Percentiles rank a stretch among this genome's conserved stretches.
These are phyloP conservation scores for Neopestalotiopsis sp. DNA, from an alignment of 2,329 filamentous ascomycete species.

Conservation along the genomic window DNA sequence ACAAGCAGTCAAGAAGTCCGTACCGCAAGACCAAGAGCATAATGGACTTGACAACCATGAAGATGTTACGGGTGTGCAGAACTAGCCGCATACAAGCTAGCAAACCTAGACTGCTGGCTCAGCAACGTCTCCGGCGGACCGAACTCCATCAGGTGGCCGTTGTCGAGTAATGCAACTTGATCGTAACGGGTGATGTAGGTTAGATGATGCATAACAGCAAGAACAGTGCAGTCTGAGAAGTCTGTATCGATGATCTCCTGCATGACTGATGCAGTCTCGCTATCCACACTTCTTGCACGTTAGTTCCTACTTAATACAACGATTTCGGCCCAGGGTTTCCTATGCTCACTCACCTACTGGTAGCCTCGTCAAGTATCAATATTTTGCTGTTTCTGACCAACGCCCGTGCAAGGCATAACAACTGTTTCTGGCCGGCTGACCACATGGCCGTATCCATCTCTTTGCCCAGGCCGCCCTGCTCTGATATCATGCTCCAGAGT, in stretches of 20 bases:
- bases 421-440: slow-evolving; percentile 24
- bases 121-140: slow-evolving; percentile 24
- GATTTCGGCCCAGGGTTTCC: too few species aligned
- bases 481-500: slow-evolving; percentile 3
- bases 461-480: slow-evolving; percentile 14
- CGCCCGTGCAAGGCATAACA: slow-evolving; percentile 25
- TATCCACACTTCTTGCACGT: slow-evolving; percentile 1
- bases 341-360: slow-evolving; percentile 11
- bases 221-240: slow-evolving; percentile 28
- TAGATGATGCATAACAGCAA: slow-evolving; percentile 30
- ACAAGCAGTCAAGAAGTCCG: too few species aligned
- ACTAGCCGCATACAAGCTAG: too few species aligned
- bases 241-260: slow-evolving; percentile 27
- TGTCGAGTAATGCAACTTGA: slow-evolving; percentile 26
- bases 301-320: neutral
- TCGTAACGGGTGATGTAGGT: slow-evolving; percentile 26
- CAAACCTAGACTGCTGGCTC: too few species aligned
- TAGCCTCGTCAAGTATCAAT: slow-evolving; percentile 29
- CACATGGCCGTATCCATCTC: slow-evolving; percentile 16
- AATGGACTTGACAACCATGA: too few species aligned
- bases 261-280: neutral
- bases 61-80: too few species aligned
- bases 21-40: too few species aligned
- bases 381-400: slow-evolving; percentile 24
- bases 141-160: slow-evolving; percentile 24